Base-by-base conservation (phyloP, 306 rosid genomes). In the Ammopiptanthus mongolicus region DNA sequence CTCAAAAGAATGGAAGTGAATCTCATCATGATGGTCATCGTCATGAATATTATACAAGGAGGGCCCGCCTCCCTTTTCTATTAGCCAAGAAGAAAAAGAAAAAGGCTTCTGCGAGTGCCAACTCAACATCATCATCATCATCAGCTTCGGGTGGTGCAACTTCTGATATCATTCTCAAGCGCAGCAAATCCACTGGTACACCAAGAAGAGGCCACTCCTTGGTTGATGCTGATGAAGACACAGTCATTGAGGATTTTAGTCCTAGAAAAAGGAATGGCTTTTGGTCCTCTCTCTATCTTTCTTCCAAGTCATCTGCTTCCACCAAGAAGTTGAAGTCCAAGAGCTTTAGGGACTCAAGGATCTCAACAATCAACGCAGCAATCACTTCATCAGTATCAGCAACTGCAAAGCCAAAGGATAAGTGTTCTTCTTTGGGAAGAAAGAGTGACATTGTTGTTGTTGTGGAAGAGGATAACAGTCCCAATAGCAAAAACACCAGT, bases 171-270 rank as follows among this genome's bases (percentile, higher is more conserved):
- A 83, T 83, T 48, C 88, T 95, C 50, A 88, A 86, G 77, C 83
- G 99, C 3, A 95, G 99, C 82, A 92, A 90, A 48, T 95, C 97
- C 65, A 95, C 99, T 6, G 79, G 92, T 0, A 84, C 93, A 0
- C 96, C 93, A 0, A 72, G 90, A 25, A 80, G 91, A 44, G 79
- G 58, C 0, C 84, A 25, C 53, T 84, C 78, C 65, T 64, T 76
- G 11, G 84, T 77, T 21, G 80, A 75, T 17, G 77, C 75, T 18
- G 88, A 76, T 0, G 83, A 71, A 42, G 85, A 29, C 14, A 4
- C 17, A 0, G 60, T 5, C 37, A 73, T 78, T 12, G 47, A 39
- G 0, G 84, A 83, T 64, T 86, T 84, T 3, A 88, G 91, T 59
- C 88, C 90, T 3, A 87, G 93, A 22, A 95, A 87, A 34, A 56